Evolutionary conservation across 257 asterid genomes (phyloP).

Genomic region (Solanum infundibuliforme): DNA sequence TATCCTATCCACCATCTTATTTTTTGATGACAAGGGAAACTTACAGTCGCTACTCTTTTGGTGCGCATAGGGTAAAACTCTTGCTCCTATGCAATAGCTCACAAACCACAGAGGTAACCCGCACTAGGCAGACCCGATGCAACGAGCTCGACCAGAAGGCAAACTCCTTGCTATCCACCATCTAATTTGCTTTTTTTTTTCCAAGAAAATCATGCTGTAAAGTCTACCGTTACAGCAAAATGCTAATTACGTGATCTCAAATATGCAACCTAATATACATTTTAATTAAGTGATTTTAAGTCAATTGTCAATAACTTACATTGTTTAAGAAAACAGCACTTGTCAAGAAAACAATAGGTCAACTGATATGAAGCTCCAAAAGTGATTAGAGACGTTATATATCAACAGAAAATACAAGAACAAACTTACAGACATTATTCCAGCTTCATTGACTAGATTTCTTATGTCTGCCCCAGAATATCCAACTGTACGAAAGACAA

Average conservation of each 20-base stretch:
- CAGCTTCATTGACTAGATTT: slow-evolving; percentile 92
- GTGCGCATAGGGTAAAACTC: not conserved
- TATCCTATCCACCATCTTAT: not conserved
- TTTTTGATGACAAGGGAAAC: not conserved
- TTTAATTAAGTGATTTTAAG: not conserved
- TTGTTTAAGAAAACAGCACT: not conserved
- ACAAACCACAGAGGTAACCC: not conserved
- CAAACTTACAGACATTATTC: slow-evolving; percentile 89
- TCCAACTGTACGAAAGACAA: slow-evolving; percentile 95
- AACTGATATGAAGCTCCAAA: not conserved
- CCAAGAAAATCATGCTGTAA: not conserved
- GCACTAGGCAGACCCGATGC: not conserved
- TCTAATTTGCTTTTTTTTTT: not conserved
- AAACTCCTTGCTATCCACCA: not conserved
- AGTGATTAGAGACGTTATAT: not conserved
- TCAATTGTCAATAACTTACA: not conserved
- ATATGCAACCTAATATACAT: not conserved
- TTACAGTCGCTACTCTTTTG: not conserved
- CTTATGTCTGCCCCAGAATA: slow-evolving; percentile 98
- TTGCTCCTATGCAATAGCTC: not conserved
- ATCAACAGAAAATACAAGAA: slow-evolving; percentile 8
- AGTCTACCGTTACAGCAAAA: not conserved
- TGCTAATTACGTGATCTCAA: not conserved
- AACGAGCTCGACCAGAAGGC: not conserved
- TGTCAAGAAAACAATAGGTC: not conserved